phyloP scores from a whole-genome alignment of 768 basidiomycete genomes.

The Leucosporidium scottii region DNA sequence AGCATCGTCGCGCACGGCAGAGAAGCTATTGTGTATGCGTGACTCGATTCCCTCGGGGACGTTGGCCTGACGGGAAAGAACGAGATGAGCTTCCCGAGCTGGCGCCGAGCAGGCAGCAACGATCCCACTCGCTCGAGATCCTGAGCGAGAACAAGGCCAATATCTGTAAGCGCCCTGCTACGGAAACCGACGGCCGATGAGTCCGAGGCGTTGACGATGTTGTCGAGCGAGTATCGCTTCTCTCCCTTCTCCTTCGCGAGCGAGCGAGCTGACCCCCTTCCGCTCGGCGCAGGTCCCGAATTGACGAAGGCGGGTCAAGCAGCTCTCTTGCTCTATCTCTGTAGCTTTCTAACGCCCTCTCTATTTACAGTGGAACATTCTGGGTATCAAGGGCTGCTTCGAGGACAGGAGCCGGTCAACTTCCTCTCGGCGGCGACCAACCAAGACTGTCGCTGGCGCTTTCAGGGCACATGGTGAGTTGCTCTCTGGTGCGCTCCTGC shows the following conservation, averaged over 20 bases:
- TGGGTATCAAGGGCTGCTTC: neutral
- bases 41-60: slow-evolving; percentile 82
- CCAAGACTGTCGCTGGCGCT: slow-evolving; percentile 14
- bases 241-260: no score
- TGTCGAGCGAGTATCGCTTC: slow-evolving; percentile 72
- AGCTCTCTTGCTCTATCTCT: no score
- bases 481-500: neutral
- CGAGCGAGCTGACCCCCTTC: slow-evolving; percentile 70
- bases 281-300: no score
- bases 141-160: slow-evolving; percentile 81
- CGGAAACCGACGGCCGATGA: slow-evolving; percentile 83
- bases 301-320: no score
- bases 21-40: slow-evolving; percentile 82
- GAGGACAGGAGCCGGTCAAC: slow-evolving; percentile 4
- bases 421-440: slow-evolving; percentile 19
- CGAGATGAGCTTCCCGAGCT: neutral
- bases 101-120: no score
- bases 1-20: slow-evolving; percentile 91
- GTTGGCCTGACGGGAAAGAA: slow-evolving; percentile 50
- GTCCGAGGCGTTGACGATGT: slow-evolving; percentile 70
- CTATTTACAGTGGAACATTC: slow-evolving; percentile 1
- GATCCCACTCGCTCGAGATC: slow-evolving; percentile 80
- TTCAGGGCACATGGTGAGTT: slow-evolving; percentile 23
- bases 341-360: no score
- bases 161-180: slow-evolving; percentile 82